Conservation (phyloP, 2,329 filamentous ascomycete genomes). For the Nemania sp. region DNA sequence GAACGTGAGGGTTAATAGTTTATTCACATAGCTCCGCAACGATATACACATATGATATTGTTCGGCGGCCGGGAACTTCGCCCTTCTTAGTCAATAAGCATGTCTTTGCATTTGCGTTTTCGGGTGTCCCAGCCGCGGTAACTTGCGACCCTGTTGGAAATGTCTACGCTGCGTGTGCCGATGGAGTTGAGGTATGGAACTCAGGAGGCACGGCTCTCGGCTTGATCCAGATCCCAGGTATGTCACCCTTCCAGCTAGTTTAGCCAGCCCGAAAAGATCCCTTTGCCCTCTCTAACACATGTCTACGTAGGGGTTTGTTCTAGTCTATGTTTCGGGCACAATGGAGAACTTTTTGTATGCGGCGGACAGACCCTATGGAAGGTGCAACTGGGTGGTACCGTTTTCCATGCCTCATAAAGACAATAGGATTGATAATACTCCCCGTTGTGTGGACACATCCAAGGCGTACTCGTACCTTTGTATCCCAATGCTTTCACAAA, state of each 20-base stretch:
- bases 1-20: constrained; percentile 9
- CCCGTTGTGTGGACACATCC: background rate
- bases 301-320: constrained; percentile 55
- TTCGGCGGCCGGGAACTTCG: constrained; percentile 48
- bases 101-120: constrained; percentile 63
- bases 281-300: constrained; percentile 13
- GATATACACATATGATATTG: constrained; percentile 64
- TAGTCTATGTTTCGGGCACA: constrained; percentile 58
- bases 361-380: constrained; percentile 61
- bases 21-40: constrained; percentile 47
- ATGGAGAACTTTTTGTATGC: constrained; percentile 60
- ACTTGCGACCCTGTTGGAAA: constrained; percentile 58
- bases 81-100: constrained; percentile 62
- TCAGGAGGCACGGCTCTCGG: constrained; percentile 59
- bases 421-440: background rate
- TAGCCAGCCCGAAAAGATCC: too few relatives aligned
- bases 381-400: constrained; percentile 49
- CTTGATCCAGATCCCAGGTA: constrained; percentile 54
- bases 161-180: constrained; percentile 61
- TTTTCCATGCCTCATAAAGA: constrained; percentile 7
- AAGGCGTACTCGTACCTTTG: background rate
- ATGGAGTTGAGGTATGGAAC: constrained; percentile 64
- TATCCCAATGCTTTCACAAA: background rate
- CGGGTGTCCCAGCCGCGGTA: constrained; percentile 59
- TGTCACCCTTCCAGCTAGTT: background rate